Conservation (phyloP, 2,329 filamentous ascomycete species). For the Ascochyta rabiei region DNA sequence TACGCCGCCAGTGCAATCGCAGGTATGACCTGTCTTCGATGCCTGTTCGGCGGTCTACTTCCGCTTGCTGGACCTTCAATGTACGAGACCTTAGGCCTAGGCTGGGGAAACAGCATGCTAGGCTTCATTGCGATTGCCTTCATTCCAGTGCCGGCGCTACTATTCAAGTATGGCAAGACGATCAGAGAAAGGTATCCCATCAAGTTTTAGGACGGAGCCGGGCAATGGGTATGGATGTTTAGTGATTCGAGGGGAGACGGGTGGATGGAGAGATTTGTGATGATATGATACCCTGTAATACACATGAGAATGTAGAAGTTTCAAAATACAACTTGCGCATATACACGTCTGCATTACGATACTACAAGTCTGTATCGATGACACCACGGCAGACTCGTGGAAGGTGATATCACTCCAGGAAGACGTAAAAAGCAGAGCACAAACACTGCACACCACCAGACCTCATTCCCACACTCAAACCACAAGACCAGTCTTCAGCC, state of each 20-base stretch:
- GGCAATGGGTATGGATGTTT: background rate
- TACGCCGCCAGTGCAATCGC: constrained; percentile 46
- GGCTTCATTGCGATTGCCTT: constrained; percentile 45
- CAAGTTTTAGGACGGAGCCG: constrained; percentile 17
- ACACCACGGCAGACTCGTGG: too few species aligned
- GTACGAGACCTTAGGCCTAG: constrained; percentile 41
- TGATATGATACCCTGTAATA: constrained; percentile 6
- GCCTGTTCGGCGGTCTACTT: constrained; percentile 42
- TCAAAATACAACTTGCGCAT: background rate
- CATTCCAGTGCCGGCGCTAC: constrained; percentile 42
- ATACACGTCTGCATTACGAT: too few species aligned
- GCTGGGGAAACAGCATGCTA: constrained; percentile 47
- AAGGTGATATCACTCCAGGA: too few species aligned
- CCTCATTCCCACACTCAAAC: too few species aligned
- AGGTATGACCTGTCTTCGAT: constrained; percentile 40
- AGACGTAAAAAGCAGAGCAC: too few species aligned
- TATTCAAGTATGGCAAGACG: constrained; percentile 42
- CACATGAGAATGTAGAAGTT: background rate
- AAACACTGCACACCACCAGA: too few species aligned
- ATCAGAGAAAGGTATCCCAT: constrained; percentile 39
- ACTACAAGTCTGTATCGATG: too few species aligned
- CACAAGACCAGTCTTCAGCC: too few species aligned
- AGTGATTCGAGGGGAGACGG: background rate
- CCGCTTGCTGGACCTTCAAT: constrained; percentile 45
- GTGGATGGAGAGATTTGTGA: too few species aligned